Percentiles rank a stretch among this genome's conserved stretches.
These are phyloP conservation scores for Croton setiger DNA, from an alignment of 441 rosid genomes.

Conservation along the genomic window DNA sequence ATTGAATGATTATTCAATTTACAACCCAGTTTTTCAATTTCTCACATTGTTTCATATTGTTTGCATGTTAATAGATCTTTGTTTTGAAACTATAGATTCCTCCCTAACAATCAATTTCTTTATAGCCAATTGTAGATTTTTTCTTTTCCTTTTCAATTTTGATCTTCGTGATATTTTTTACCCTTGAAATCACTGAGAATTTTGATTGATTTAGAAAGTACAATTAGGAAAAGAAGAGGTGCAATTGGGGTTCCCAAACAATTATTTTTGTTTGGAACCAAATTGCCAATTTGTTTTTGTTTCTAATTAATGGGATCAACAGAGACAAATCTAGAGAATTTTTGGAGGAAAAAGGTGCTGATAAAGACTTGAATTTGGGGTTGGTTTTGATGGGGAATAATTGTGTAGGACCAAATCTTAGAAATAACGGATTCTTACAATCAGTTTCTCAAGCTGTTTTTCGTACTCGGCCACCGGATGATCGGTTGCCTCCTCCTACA, in stretches of 20 bases:
- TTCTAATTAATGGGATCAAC: constrained; percentile 26
- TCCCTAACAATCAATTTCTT: not conserved
- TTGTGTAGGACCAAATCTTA: constrained; percentile 74
- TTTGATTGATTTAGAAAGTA: not conserved
- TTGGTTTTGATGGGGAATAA: constrained; percentile 70
- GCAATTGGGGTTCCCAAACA: constrained; percentile 19
- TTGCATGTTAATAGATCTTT: not conserved
- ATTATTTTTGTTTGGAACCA: constrained; percentile 9
- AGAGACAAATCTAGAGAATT: constrained; percentile 10
- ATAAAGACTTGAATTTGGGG: constrained; percentile 29
- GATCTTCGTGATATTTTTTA: too few relatives aligned
- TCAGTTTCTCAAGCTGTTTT: constrained; percentile 74
- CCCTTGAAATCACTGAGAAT: not conserved
- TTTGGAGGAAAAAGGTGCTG: constrained; percentile 18
- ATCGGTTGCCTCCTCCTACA: constrained; percentile 42
- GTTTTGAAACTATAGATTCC: not conserved
- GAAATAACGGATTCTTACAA: constrained; percentile 62
- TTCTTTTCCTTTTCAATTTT: not conserved
- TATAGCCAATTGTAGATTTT: not conserved
- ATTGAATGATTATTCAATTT: not conserved
- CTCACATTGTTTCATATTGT: not conserved
- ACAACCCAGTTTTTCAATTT: not conserved
- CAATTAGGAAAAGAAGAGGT: not conserved
- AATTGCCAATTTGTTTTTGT: constrained; percentile 2
- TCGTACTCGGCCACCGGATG: constrained; percentile 57